Base-by-base conservation (phyloP, 352 stramenopile genomes). In the Phytopythium ostracodes region DNA sequence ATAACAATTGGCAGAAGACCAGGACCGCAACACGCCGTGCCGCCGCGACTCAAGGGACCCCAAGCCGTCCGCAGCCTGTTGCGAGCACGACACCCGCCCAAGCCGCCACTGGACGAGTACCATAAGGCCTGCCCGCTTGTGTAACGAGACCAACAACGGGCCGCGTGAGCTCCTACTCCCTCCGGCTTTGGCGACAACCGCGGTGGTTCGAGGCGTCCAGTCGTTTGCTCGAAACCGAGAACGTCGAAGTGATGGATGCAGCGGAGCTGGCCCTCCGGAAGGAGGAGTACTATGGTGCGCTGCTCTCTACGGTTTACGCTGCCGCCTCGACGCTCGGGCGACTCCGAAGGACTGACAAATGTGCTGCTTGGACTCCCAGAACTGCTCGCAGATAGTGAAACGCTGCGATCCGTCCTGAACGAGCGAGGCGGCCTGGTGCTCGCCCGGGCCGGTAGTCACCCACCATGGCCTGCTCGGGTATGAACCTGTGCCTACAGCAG, bases 381-480 rank as follows among this genome's bases (percentile, higher is more conserved):
- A 51, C 67, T 84, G 52, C 70, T 95, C 38, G 71, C 69, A 44
- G 75, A 75, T 38, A 82, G 84, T 53, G 72, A 87, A 42, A 67
- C 83, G 25, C 77, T 95, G 15, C 78, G 76, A 56, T 70, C 79
- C 40, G 67, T 92, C 25, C 75, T 95, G 31, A 92, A 95, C 65
- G 69, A 91, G 64, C 80, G 85, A 24, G 84, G 77, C 20, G 87
- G 87, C 14, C 62, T 96, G n/a, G 61, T 96, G 53, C 77, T 94
- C 33, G 87, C 87, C 22, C 79, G 84, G 14, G 80, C 91, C 20
- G 84, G 84, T 53, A 87, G 82, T 58, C 88, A 96, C 66, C 84
- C 88, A 56, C 84, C 84, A 22, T 96, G 87, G 87, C 87, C 87
- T 35, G 84, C 87, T 22, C 75, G 87, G 59, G 87, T 96, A 77